Conservation (phyloP, 73 alveolate genomes). For the Tetrahymena thermophila region DNA sequence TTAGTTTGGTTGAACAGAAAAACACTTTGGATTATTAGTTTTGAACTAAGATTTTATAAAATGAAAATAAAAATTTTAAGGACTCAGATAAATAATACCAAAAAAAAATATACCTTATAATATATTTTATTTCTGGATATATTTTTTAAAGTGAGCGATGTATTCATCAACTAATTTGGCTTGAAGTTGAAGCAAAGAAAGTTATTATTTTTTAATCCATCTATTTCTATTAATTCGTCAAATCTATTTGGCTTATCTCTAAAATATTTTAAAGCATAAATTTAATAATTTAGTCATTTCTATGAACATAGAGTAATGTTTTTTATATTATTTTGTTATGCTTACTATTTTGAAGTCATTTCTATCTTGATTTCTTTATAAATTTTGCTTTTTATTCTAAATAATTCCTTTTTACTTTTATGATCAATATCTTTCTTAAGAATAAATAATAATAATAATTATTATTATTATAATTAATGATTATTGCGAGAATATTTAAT, state of each 20-base stretch:
- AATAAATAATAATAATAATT: too few species aligned
- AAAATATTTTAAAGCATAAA: not conserved
- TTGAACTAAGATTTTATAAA: not conserved
- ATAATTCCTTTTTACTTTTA: not conserved
- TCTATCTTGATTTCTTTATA: not conserved
- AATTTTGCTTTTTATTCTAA: not conserved
- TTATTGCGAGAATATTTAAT: too few species aligned
- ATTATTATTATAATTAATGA: too few species aligned
- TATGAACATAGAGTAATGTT: not conserved
- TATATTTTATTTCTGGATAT: not conserved
- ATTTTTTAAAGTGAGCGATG: not conserved
- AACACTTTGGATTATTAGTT: not conserved
- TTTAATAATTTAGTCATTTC: not conserved
- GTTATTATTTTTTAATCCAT: not conserved
- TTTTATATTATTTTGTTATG: too few species aligned
- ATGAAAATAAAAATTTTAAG: not conserved
- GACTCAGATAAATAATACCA: not conserved
- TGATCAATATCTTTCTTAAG: not conserved
- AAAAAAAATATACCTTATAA: not conserved
- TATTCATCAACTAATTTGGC: not conserved
- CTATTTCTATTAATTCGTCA: not conserved
- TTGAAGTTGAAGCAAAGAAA: not conserved
- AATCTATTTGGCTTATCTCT: not conserved
- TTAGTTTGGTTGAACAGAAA: not conserved
- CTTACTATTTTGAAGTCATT: not conserved